These are phyloP conservation scores for Hymenoscyphus fraxineus DNA, from an alignment of 2,329 filamentous ascomycete genomes.

Conservation along the genomic window DNA sequence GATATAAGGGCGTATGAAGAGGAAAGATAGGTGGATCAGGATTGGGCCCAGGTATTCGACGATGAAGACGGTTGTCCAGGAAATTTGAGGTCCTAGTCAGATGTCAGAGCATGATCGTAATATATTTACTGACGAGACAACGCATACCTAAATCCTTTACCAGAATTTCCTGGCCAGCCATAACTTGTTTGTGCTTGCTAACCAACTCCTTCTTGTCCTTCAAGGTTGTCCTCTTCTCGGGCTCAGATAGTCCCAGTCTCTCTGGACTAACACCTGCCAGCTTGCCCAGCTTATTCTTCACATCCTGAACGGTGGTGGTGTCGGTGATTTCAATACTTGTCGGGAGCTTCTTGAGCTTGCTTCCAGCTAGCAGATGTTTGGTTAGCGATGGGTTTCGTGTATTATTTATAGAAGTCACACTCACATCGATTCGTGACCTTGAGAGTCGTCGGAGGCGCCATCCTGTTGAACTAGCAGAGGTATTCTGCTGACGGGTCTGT, in stretches of 20 bases:
- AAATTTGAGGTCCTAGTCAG: constrained; percentile 72
- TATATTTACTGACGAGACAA: neutral
- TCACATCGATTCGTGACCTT: constrained; percentile 4
- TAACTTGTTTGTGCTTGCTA: constrained; percentile 45
- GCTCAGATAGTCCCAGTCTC: constrained; percentile 59
- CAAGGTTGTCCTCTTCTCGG: constrained; percentile 57
- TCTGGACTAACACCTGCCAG: constrained; percentile 53
- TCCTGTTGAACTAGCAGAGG: neutral
- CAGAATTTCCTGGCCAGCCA: constrained; percentile 57
- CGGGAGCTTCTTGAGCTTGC: constrained; percentile 45
- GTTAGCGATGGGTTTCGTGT: neutral
- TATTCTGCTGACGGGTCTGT: neutral
- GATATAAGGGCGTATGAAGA: constrained; percentile 66
- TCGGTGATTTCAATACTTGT: constrained; percentile 46
- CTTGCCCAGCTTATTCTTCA: constrained; percentile 54
- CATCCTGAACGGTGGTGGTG: constrained; percentile 54
- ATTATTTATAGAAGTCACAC: neutral
- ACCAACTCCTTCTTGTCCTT: constrained; percentile 58
- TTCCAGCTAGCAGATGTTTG: constrained; percentile 23
- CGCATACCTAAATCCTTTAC: constrained; percentile 87
- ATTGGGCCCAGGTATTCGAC: constrained; percentile 94
- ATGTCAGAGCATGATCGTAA: constrained; percentile 23
- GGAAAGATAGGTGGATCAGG: constrained; percentile 75
- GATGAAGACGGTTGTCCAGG: constrained; percentile 90
- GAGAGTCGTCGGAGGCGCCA: constrained; percentile 1